Conservation (phyloP, 2,329 filamentous ascomycete genomes). For the Neopestalotiopsis sp. region DNA sequence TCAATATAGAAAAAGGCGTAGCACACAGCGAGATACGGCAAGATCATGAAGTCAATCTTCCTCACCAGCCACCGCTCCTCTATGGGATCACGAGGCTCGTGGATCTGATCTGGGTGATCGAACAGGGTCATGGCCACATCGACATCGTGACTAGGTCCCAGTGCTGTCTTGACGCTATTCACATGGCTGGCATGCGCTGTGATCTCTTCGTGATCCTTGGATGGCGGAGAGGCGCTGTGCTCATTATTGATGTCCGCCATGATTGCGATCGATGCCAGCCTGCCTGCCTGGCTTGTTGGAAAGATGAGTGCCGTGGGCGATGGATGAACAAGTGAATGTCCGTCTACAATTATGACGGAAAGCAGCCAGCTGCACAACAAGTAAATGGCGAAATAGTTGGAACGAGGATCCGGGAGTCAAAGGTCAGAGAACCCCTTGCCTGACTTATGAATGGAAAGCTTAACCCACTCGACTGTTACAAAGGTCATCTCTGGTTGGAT, state of each 20-base stretch:
- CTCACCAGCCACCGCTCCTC: constrained; percentile 39
- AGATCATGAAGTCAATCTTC: constrained; percentile 64
- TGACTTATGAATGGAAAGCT: background rate
- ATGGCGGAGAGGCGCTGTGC: background rate
- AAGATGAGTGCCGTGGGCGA: background rate
- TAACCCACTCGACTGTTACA: background rate
- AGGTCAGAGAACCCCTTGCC: background rate
- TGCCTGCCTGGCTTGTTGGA: background rate
- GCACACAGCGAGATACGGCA: constrained; percentile 61
- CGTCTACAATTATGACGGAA: background rate
- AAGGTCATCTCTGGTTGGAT: background rate
- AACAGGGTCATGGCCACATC: constrained; percentile 32
- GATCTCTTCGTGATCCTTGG: constrained; percentile 3
- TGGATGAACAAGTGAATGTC: background rate
- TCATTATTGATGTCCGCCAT: background rate
- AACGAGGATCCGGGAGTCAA: too few relatives aligned
- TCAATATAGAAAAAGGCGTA: constrained; percentile 58
- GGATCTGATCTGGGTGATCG: constrained; percentile 31
- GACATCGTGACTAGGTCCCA: constrained; percentile 23
- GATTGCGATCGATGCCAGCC: background rate
- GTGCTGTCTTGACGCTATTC: constrained; percentile 2
- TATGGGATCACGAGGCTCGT: constrained; percentile 27
- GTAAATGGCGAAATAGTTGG: background rate
- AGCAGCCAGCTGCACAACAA: background rate
- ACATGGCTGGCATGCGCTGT: constrained; percentile 2